These are phyloP conservation scores for Postia placenta DNA, from an alignment of 768 basidiomycete species.

Conservation along the genomic window DNA sequence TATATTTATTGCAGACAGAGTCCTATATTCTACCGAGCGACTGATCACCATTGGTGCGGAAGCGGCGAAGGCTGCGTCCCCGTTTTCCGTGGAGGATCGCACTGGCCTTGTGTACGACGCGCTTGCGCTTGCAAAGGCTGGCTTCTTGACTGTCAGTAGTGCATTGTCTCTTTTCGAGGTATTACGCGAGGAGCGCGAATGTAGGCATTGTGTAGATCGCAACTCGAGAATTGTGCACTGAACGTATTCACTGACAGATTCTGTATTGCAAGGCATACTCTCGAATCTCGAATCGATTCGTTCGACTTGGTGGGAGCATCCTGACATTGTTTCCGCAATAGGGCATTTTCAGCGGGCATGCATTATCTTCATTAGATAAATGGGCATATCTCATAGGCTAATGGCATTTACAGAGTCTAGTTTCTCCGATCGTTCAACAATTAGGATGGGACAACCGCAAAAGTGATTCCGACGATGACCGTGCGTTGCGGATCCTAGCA, in stretches of 20 bases:
- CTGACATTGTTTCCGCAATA: conserved; percentile 43
- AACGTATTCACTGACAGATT: conserved; percentile 51
- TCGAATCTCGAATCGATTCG: conserved; percentile 47
- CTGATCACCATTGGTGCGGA: conserved; percentile 74
- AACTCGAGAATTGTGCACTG: background rate
- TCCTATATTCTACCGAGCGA: conserved; percentile 77
- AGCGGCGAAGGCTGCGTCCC: conserved; percentile 57
- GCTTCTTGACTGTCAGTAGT: conserved; percentile 70
- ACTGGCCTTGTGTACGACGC: conserved; percentile 86
- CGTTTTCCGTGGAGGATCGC: conserved; percentile 79
- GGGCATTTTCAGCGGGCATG: conserved; percentile 56
- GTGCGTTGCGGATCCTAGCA: conserved; percentile 70
- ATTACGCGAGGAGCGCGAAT: conserved; percentile 71
- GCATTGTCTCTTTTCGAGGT: conserved; percentile 67
- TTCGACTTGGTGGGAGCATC: conserved; percentile 82
- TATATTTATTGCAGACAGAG: conserved; percentile 51
- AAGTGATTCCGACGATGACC: conserved; percentile 60
- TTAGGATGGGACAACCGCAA: conserved; percentile 73
- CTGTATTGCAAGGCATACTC: conserved; percentile 75
- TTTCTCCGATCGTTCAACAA: conserved; percentile 68
- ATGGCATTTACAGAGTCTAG: conserved; percentile 48
- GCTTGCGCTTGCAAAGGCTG: conserved; percentile 75
- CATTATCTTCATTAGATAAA: background rate
- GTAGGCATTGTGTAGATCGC: conserved; percentile 29
- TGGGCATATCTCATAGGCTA: background rate